phyloP scores from a whole-genome alignment of 106 monocot genomes.

The Dioscorea zingiberensis region DNA sequence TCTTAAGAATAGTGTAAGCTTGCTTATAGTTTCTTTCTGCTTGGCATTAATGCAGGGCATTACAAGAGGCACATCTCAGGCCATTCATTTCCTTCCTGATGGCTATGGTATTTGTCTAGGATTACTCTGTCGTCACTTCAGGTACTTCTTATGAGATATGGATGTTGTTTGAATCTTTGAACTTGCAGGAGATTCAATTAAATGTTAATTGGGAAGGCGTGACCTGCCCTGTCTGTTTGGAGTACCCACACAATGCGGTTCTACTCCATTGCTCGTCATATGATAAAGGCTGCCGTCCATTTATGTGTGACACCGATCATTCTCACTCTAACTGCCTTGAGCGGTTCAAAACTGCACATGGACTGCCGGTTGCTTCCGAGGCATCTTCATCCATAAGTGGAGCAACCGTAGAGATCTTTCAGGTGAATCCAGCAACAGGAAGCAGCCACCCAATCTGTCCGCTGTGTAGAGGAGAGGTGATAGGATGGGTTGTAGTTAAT shows the following conservation, averaged over 20 bases:
- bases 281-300: conserved; percentile 34
- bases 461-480: conserved; percentile 39
- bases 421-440: neutral
- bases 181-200: conserved; percentile 3
- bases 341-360: conserved; percentile 27
- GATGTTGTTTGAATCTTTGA: neutral
- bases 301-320: conserved; percentile 36
- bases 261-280: conserved; percentile 37
- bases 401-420: neutral
- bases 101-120: neutral
- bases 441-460: conserved; percentile 23
- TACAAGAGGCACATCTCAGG: no score
- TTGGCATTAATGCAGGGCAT: no score
- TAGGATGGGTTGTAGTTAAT: conserved; percentile 33
- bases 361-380: conserved; percentile 5
- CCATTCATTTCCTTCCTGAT: neutral
- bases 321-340: conserved; percentile 39
- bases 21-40: no score
- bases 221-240: conserved; percentile 37
- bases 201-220: conserved; percentile 24
- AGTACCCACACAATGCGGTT: conserved; percentile 38
- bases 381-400: neutral
- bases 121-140: neutral
- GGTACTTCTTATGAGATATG: conserved; percentile 3
- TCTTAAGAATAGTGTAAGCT: no score